phyloP scores from a whole-genome alignment of 306 rosid genomes.

The Purshia tridentata region DNA sequence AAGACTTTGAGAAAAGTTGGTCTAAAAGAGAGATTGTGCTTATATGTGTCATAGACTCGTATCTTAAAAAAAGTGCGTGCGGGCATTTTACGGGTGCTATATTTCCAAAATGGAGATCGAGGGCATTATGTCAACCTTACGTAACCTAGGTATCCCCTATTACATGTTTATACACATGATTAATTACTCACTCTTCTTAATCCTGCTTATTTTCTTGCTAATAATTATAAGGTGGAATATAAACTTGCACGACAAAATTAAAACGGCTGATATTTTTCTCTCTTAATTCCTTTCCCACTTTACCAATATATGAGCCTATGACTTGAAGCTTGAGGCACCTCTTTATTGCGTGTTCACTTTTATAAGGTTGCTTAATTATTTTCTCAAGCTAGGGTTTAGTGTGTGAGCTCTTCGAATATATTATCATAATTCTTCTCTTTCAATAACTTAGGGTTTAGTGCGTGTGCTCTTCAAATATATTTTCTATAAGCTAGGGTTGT shows the following conservation, averaged over 20 bases:
- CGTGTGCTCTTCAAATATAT: no score
- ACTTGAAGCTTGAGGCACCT: conserved; percentile 6
- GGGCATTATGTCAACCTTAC: neutral
- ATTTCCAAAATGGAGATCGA: neutral
- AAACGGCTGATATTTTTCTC: neutral
- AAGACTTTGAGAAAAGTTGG: neutral
- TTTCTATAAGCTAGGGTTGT: no score
- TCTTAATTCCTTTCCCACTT: neutral
- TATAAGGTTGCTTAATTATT: neutral
- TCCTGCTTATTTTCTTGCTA: neutral
- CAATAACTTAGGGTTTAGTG: no score
- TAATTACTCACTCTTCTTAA: neutral
- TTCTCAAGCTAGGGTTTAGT: neutral
- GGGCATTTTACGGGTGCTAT: neutral
- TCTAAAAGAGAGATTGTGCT: neutral
- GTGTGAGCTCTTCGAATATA: no score
- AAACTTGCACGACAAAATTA: neutral
- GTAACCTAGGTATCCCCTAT: no score
- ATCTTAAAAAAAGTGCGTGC: neutral
- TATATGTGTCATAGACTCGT: neutral
- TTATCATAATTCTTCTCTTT: no score
- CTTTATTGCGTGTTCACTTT: conserved; percentile 1
- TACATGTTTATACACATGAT: neutral
- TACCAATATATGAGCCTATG: neutral
- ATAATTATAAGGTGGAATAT: neutral